Evolutionary conservation across 2,329 filamentous ascomycete genomes (phyloP).

Genomic region (Colletotrichum sp.): DNA sequence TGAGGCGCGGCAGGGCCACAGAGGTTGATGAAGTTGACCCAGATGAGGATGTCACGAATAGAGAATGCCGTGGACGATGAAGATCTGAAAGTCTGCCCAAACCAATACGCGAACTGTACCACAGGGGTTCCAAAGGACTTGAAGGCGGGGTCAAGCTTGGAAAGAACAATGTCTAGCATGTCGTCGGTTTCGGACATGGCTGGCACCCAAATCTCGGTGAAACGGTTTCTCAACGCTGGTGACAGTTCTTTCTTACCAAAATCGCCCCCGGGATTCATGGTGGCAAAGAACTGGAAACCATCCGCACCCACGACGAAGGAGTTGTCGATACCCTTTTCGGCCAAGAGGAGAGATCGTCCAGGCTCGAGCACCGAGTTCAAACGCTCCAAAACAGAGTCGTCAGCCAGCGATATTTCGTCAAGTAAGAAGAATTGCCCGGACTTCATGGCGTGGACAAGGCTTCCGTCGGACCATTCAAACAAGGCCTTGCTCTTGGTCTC

Average conservation of each 20-base stretch:
- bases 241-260: slow-evolving; percentile 98
- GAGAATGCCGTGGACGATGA: slow-evolving; percentile 80
- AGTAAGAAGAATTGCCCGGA: slow-evolving; percentile 89
- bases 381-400: slow-evolving; percentile 95
- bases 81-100: slow-evolving; percentile 80
- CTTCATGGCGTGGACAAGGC: slow-evolving; percentile 92
- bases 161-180: slow-evolving; percentile 82
- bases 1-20: slow-evolving; percentile 52
- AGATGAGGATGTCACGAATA: slow-evolving; percentile 88
- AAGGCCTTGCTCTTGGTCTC: slow-evolving; percentile 77
- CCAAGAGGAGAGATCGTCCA: slow-evolving; percentile 82
- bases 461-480: slow-evolving; percentile 97
- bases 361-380: slow-evolving; percentile 97
- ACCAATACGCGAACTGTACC: slow-evolving; percentile 91
- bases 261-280: slow-evolving; percentile 98
- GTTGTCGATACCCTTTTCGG: slow-evolving; percentile 89
- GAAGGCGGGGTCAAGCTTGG: slow-evolving; percentile 68
- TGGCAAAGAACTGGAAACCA: slow-evolving; percentile 95
- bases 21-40: slow-evolving; percentile 90
- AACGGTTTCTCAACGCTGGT: slow-evolving; percentile 91
- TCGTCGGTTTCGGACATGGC: slow-evolving; percentile 85
- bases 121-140: slow-evolving; percentile 70
- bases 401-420: slow-evolving; percentile 96
- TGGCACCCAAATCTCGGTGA: slow-evolving; percentile 99
- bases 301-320: slow-evolving; percentile 77